Base-by-base conservation (phyloP, 208 protist genomes). In the Trypanosoma conorhini region DNA sequence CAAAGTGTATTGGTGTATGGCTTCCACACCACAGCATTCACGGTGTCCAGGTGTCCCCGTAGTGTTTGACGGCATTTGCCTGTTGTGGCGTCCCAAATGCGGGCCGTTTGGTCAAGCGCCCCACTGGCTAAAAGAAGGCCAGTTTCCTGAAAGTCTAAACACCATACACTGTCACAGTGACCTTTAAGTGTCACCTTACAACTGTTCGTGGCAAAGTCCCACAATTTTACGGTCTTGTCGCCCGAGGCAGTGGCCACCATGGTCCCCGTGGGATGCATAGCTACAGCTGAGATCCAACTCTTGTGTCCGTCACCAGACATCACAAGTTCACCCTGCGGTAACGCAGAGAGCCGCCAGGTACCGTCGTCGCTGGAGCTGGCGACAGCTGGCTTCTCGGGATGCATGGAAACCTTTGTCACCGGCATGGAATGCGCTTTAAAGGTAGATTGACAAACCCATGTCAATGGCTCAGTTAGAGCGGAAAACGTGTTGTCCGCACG, bases 201-300 rank as follows among this genome's bases (percentile, higher is more conserved):
- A 46, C 79, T 80, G 57, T 87, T 90, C 66, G 64, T 95, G 38
- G 83, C 83, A 61, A 99, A 98, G 80, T 99, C 96, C 98, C 98
- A 99, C 28, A 99, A 62, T 82, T 98, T 98, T 48, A 99, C 89
- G 4, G 97, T 98, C 71, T 96, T 92, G 72, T 99, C 98, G 13
- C 96, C 98, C n/a, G 94, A 97, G 19, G 79, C 84, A 13, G 98
- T 99, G 4, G 94, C 97, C 12, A 98, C 79, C 81, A 98, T 95
- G n/a, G 94, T 95, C 54, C 97, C 97, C 52, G 79, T 77, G 1
- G 95, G 92, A 74, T 96, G 86, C 77, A 98, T 93, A n/a, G 78
- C 87, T 30, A 96, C 73, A 63, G 81, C 72, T 26, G 88, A 78
- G 46, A 98, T 77, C 96, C 97, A 99, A 76, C 96, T 97, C 65